Base-by-base conservation (phyloP, 805 yeast species). In the Hermanozyma aechmeae region DNA sequence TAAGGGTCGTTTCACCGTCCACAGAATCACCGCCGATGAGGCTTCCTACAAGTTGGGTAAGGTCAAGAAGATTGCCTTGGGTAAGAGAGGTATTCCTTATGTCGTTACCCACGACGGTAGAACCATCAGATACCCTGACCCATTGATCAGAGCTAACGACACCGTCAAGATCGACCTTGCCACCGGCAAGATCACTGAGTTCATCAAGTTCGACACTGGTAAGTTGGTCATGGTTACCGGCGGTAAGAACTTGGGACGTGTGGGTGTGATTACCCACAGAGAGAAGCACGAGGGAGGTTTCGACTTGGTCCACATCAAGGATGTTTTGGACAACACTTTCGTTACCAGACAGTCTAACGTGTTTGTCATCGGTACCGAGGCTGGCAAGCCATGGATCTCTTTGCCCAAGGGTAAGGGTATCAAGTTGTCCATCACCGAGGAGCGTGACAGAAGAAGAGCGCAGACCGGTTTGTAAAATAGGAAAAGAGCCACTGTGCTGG, bases 31-130 rank as follows among this genome's bases (percentile, higher is more conserved):
- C 50, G 92, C 85, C 50, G 97, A 89, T 71, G 98, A 89, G 76
- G 96, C 96, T 56, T 65, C 87, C 51, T 89, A 92, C 92, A 89
- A 89, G 74, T 81, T 89, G 62, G 96, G 84, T 61, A 89, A 87
- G 76, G 97, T 89, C 56, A 92, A 85, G 82, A 85, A 82, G 68
- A 96, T 89, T 48, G 95, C 85, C 73, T 76, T 87, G 63, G 97
- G 98, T 69, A 92, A 89, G 82, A 85, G 78, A 73, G 95, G 95
- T 62, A 76, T 89, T 56, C 98, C 98, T 61, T 89, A 84, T 81
- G 80, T 83, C 60, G 97, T 89, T 51, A 89, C 98, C 61, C 98
- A 89, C 79, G 98, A 89, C 63, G 97, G 98, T 71, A 87, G 98
- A 79, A 89, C 98, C 62, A 72, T 89, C 75, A 87, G 97, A 72